A percentile compares a stretch with the other conserved stretches of the same genome.
Evolutionary conservation across 768 basidiomycete genomes (phyloP).

Genomic region (Boletus vinaceobasis): DNA sequence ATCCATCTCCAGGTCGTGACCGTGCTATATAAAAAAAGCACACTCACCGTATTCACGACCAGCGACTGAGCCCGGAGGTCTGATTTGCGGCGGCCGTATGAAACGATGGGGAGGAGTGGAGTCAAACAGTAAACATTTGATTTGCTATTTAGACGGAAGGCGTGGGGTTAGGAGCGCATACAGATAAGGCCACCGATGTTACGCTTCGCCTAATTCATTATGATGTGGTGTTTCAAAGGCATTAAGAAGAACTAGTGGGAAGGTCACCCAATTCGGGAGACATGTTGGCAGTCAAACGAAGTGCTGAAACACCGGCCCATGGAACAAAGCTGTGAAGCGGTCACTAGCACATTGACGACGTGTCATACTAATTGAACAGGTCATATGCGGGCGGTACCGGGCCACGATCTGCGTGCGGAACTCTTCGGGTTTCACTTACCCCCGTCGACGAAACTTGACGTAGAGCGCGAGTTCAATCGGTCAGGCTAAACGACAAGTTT

Average conservation of each 20-base stretch:
- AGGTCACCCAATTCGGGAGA: background rate
- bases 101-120: background rate
- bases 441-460: background rate
- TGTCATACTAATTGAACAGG: no score
- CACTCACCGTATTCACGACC: background rate
- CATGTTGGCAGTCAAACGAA: background rate
- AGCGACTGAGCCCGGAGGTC: background rate
- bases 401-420: no score
- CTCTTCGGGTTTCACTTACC: no score
- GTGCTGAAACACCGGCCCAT: background rate
- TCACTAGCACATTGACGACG: background rate
- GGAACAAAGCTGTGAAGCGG: background rate
- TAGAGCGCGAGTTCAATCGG: background rate
- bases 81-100: background rate
- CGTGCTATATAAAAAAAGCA: background rate
- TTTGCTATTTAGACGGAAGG: background rate
- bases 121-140: background rate
- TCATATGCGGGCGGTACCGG: background rate
- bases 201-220: background rate
- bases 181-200: background rate
- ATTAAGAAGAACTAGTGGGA: background rate
- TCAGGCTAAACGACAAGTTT: background rate
- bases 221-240: background rate
- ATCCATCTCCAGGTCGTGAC: background rate
- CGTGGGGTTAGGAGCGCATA: background rate